A percentile compares a stretch with the other conserved stretches of the same genome.
These are phyloP conservation scores for Nannochloropsis gaditana DNA, from an alignment of 108 stramenopile genomes.

Conservation along the genomic window DNA sequence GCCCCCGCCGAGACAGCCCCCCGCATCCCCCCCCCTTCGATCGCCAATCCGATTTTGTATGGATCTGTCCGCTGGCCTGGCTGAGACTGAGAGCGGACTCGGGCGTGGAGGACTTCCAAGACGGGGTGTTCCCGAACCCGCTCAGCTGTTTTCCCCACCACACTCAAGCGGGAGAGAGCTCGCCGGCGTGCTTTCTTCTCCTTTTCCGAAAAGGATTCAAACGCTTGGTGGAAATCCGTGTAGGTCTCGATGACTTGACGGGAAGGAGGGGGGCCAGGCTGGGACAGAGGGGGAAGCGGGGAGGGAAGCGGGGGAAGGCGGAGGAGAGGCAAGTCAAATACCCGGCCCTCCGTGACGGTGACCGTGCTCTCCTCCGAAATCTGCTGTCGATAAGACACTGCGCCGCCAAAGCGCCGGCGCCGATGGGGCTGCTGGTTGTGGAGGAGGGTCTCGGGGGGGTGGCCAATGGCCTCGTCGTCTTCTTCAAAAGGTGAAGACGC, in stretches of 20 bases:
- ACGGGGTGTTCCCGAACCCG: not conserved
- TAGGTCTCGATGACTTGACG: not conserved
- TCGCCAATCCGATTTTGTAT: constrained; percentile 67
- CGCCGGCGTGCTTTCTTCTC: not conserved
- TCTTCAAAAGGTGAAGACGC: not conserved
- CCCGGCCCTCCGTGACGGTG: not conserved
- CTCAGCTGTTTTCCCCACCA: not conserved
- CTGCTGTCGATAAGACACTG: not conserved
- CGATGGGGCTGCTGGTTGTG: not conserved
- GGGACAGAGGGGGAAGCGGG: not conserved
- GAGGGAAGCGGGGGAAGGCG: not conserved
- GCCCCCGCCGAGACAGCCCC: constrained; percentile 87
- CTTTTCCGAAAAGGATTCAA: not conserved
- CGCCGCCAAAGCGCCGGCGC: not conserved
- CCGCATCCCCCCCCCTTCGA: constrained; percentile 94
- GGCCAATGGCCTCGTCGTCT: not conserved
- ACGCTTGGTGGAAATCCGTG: not conserved
- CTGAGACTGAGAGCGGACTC: not conserved
- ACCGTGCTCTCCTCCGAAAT: not conserved
- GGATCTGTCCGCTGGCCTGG: not conserved
- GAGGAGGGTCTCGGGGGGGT: not conserved
- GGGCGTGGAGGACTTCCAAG: not conserved
- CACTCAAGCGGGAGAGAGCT: not conserved
- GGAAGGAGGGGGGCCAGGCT: not conserved
- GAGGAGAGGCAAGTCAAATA: not conserved